phyloP scores from a whole-genome alignment of 441 rosid species.

The Corymbia citriodora region DNA sequence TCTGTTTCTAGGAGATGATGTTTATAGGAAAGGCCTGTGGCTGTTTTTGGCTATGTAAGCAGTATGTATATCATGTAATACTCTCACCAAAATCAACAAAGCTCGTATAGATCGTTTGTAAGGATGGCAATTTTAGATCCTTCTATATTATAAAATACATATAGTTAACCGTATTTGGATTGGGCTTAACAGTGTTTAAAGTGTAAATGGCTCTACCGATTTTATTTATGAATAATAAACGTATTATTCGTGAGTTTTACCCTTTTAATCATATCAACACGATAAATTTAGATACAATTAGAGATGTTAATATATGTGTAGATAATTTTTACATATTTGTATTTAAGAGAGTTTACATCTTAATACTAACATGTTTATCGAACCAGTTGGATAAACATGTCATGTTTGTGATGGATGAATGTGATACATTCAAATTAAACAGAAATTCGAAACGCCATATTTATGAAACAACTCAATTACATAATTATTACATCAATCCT shows the following conservation, averaged over 20 bases:
- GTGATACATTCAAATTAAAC: neutral
- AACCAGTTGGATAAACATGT: neutral
- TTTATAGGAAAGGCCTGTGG: neutral
- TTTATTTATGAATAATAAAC: neutral
- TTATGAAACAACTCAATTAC: neutral
- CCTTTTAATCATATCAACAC: neutral
- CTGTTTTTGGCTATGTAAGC: neutral
- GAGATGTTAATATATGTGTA: neutral
- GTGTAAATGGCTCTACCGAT: neutral
- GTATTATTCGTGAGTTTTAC: neutral
- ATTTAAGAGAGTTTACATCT: neutral
- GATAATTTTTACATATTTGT: neutral
- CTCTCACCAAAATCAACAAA: neutral
- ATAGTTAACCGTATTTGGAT: neutral
- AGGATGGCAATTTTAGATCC: neutral
- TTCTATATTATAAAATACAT: neutral
- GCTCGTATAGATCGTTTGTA: neutral
- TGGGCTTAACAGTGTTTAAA: neutral
- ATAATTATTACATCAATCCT: neutral
- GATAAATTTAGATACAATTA: neutral
- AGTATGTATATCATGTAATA: neutral
- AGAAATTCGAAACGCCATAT: neutral
- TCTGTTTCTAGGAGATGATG: neutral
- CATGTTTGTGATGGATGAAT: neutral
- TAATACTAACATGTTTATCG: neutral